Conservation (phyloP, 345 rosid species). For the Rhodamnia rubescens region DNA sequence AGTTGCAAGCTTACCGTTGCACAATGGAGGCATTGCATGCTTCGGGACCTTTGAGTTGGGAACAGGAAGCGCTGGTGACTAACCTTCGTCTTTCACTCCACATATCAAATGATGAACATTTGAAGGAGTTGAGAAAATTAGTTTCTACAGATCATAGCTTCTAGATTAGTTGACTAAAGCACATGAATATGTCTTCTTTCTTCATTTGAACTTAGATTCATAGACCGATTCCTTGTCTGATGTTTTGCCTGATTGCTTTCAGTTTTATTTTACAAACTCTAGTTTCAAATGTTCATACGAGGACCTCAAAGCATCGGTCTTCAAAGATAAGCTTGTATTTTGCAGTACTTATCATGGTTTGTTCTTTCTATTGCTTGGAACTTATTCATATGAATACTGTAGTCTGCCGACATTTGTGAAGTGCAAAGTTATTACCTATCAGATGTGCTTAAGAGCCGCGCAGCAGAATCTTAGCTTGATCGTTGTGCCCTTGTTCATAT, state of each 20-base stretch:
- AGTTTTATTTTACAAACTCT: neutral
- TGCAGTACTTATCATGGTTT: neutral
- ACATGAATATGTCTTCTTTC: neutral
- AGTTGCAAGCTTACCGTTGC: slow-evolving; percentile 44
- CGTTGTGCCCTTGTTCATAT: neutral
- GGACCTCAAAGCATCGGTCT: neutral
- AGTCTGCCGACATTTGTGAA: neutral
- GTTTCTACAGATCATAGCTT: slow-evolving; percentile 48
- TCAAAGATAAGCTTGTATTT: neutral
- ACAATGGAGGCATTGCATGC: slow-evolving; percentile 47
- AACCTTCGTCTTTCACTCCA: slow-evolving; percentile 60
- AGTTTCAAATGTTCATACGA: neutral
- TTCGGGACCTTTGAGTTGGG: slow-evolving; percentile 70
- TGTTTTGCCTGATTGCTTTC: neutral
- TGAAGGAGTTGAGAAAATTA: slow-evolving; percentile 57
- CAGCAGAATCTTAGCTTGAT: neutral
- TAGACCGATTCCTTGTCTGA: neutral
- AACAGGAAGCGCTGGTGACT: slow-evolving; percentile 63
- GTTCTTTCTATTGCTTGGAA: neutral
- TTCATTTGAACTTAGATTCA: neutral
- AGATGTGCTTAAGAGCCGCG: neutral
- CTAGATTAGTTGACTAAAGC: slow-evolving; percentile 34
- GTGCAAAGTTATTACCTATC: neutral
- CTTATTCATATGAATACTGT: neutral
- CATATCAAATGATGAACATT: slow-evolving; percentile 73